A percentile compares a stretch with the other conserved stretches of the same genome.
These are phyloP conservation scores for Apostasia ramifera DNA, from an alignment of 106 monocot species.

Conservation along the genomic window DNA sequence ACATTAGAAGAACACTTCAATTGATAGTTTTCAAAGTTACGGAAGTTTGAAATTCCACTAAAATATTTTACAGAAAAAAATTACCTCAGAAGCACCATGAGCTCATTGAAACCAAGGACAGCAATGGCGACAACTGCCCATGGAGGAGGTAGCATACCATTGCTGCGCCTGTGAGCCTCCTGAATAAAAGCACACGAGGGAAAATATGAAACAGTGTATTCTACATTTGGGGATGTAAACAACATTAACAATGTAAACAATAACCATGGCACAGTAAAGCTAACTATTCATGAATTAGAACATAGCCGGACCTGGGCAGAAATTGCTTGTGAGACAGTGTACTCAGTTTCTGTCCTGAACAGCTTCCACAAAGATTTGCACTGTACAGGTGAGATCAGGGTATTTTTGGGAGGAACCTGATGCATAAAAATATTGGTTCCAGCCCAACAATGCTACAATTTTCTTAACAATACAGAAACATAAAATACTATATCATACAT, in stretches of 20 bases:
- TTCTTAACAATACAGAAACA: not conserved
- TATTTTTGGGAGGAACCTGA: constrained; percentile 37
- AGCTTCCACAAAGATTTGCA: constrained; percentile 67
- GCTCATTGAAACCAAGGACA: constrained; percentile 55
- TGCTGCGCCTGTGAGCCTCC: constrained; percentile 60
- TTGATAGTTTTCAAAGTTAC: too few species aligned
- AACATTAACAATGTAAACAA: too few species aligned
- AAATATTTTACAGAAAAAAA: not conserved
- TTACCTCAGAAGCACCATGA: constrained; percentile 57
- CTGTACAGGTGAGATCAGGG: constrained; percentile 51
- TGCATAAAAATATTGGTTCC: not conserved
- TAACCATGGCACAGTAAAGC: too few species aligned
- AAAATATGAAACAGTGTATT: not conserved
- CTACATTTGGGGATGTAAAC: not conserved
- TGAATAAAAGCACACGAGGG: constrained; percentile 9
- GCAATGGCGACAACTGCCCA: constrained; percentile 47
- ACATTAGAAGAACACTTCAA: too few species aligned
- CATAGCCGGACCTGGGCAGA: constrained; percentile 34
- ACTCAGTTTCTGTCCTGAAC: constrained; percentile 44
- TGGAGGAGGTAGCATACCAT: constrained; percentile 48
- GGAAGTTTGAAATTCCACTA: not conserved
- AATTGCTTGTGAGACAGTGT: constrained; percentile 41
- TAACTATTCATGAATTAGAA: too few species aligned
- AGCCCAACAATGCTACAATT: constrained; percentile 2
- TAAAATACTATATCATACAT: constrained; percentile 14